Evolutionary conservation across 2,329 filamentous ascomycete genomes (phyloP), one percentile per base, ranked within the genome.

Genomic region (Cladosporium sp.): DNA sequence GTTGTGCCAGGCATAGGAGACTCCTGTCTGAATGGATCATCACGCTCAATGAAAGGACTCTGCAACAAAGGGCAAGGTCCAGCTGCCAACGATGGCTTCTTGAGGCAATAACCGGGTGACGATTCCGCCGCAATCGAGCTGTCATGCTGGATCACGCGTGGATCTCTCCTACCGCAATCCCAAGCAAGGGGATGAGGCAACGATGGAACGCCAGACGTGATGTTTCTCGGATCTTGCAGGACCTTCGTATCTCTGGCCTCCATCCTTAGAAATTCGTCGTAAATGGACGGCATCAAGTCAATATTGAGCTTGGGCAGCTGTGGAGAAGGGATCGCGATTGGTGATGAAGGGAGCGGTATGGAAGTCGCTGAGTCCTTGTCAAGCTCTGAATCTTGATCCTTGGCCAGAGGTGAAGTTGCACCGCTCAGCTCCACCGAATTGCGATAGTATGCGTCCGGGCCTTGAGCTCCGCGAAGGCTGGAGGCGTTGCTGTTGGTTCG

Each of bases 1-100:
- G 36, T 53, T 9, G 55, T 58, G 6, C 56, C 58, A 20, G 59
- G 56, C 51, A 58, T 50, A 20, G 61, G 57, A 9, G 59, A 39
- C 5, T 43, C 55, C 16, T 53, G 52, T 1, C 56, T 51, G 16
- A 49, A 41, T 13, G 36, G 20, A 16, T 58, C 53, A 40, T 22
- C 15, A 11, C 22, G 38, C 22, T 40, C 19, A 8, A 16, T 19
- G 5, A 40, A 22, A 8, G 19, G 19, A 13, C 13, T 27, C 15
- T 8, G 16, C 38, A 12, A 7, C 19, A 40, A 9, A 5, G 22
- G 9, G 9, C 4, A 27, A 9, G 22, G 22, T 27, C 5, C 22
- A 27, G 22, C 22, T 27, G 22, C 9, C n/a, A 9, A 5, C 9
- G 22, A 4, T 27, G 22, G 5, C 9, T 4, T 9, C 22, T 27